phyloP scores from a whole-genome alignment of 441 rosid species.

The Gossypium trilobum region DNA sequence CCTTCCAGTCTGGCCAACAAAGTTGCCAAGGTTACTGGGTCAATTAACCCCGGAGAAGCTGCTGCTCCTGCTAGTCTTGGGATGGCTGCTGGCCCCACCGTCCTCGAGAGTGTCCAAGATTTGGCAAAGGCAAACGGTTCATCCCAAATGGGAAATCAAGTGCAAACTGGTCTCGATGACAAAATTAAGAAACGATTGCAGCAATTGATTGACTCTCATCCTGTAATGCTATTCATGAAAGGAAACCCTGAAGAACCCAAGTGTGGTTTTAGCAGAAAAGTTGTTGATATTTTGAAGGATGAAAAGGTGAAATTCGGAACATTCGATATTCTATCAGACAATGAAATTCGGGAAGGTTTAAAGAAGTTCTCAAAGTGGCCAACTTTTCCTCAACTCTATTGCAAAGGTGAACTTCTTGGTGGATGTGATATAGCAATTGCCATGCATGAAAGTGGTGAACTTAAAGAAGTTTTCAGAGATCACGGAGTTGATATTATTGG shows the following conservation, averaged over 20 bases:
- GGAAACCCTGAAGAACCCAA: conserved; percentile 74
- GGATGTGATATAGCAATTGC: conserved; percentile 77
- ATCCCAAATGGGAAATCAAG: conserved; percentile 27
- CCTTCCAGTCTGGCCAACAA: conserved; percentile 89
- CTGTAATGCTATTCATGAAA: conserved; percentile 88
- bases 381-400: conserved; percentile 87
- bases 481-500: conserved; percentile 35
- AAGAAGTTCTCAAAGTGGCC: conserved; percentile 96
- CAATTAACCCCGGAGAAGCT: conserved; percentile 51
- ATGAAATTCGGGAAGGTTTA: conserved; percentile 74
- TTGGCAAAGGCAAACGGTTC: conserved; percentile 48
- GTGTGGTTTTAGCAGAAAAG: conserved; percentile 83
- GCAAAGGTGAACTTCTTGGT: conserved; percentile 88
- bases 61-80: conserved; percentile 97
- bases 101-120: conserved; percentile 68
- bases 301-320: conserved; percentile 71
- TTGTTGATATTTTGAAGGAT: conserved; percentile 59
- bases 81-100: conserved; percentile 72
- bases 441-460: conserved; percentile 84
- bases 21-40: conserved; percentile 66
- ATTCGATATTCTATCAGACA: conserved; percentile 66
- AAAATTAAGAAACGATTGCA: conserved; percentile 40
- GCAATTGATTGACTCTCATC: conserved; percentile 55
- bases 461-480: conserved; percentile 61
- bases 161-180: conserved; percentile 31